Base-by-base conservation (phyloP, 768 basidiomycete species). In the Scleroderma bovista region DNA sequence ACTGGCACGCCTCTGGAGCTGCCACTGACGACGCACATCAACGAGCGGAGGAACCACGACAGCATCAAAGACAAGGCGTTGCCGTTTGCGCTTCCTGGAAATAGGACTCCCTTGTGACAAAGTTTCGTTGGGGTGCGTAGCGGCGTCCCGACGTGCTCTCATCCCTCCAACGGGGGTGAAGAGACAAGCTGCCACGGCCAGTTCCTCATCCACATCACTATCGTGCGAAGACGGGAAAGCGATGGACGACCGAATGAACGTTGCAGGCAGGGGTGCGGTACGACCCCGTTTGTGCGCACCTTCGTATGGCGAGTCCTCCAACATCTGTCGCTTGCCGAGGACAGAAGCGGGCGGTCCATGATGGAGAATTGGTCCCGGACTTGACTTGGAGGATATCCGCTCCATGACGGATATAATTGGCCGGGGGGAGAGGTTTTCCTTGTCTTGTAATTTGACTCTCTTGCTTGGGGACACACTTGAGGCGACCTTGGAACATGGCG, bases 391-490 rank as follows among this genome's bases (percentile, higher is more conserved):
- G 1, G 69, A 72, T 42, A 78, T 71, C 26, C 76, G 73, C 50
- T 84, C 81, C 26, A 69, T 53, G 19, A 77, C 69, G 33, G 76
- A 68, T 42, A 68, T 62, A 24, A 59, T 50, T 9, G 57, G 57
- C 5, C 64, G 53, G 31, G 79, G 81, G 0, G 76, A 76, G 29
- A 64, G 51, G 57, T 88, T 88, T 61, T 88, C 86, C 66, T 88
- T 87, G 62, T 83, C 66, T 1, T 59, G 60, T 7, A 57, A 56
- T 15, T 60, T 63, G 53, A 68, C 63, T 46, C 72, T 68, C 51
- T 74, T 73, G 54, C 71, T 72, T 19, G 68, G 62, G 19, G 72
- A 70, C 26, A 64, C 55, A 38, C 51, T 58, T 19, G 50, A 49
- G 31, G 57, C 57, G 34, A 50, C 22, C 26, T 52, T 57, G 19